phyloP scores from a whole-genome alignment of 2,329 filamentous ascomycete genomes.

The Fusarium hostae region DNA sequence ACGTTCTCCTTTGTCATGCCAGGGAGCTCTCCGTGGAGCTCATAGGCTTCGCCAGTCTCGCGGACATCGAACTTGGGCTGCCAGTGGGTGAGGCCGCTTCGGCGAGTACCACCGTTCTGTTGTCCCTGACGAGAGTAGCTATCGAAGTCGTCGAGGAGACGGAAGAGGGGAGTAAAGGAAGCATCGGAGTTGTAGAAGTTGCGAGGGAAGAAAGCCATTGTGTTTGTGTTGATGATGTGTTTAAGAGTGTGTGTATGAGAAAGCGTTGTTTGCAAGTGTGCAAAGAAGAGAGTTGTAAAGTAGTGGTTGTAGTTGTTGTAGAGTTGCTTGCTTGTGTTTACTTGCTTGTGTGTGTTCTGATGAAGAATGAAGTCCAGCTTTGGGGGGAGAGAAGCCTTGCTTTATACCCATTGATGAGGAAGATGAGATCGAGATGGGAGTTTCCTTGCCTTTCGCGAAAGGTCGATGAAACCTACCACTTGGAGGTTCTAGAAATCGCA shows the following conservation, averaged over 20 bases:
- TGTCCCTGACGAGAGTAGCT: constrained; percentile 59
- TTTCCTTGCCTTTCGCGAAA: constrained; percentile 36
- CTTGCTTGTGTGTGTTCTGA: constrained; percentile 45
- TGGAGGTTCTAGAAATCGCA: constrained; percentile 42
- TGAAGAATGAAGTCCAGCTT: constrained; percentile 36
- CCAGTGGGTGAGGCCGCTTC: constrained; percentile 64
- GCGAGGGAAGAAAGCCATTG: constrained; percentile 71
- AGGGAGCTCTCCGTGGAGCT: constrained; percentile 83
- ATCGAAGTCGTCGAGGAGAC: constrained; percentile 72
- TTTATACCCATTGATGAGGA: constrained; percentile 47
- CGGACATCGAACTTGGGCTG: constrained; percentile 82
- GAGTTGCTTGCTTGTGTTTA: constrained; percentile 36
- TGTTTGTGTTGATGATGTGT: constrained; percentile 48
- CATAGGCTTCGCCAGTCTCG: constrained; percentile 74
- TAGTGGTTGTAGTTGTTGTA: constrained; percentile 1
- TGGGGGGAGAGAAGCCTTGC: constrained; percentile 22
- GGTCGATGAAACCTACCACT: constrained; percentile 27
- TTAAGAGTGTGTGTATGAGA: constrained; percentile 34
- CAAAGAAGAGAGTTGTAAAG: constrained; percentile 30
- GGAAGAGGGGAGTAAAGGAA: constrained; percentile 70
- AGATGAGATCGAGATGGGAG: constrained; percentile 9
- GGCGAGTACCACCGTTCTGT: constrained; percentile 35
- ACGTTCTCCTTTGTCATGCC: constrained; percentile 80
- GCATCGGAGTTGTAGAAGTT: constrained; percentile 61
- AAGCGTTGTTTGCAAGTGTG: constrained; percentile 42